Conservation (phyloP, 345 rosid species). For the Eucalyptus coolabah region DNA sequence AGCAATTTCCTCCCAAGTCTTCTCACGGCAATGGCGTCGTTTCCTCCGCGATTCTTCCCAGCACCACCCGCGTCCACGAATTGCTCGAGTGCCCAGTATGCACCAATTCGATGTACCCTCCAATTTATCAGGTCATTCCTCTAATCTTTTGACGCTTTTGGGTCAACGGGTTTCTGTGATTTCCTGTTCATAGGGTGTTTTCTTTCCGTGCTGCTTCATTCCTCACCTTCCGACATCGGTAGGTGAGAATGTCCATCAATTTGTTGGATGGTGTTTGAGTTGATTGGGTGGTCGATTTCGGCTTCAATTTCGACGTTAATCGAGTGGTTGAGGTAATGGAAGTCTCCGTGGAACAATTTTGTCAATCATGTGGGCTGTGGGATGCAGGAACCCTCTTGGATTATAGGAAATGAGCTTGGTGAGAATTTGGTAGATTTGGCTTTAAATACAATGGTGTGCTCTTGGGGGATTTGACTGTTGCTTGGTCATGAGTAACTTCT, state of each 20-base stretch:
- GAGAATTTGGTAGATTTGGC: not conserved
- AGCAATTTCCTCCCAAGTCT: not conserved
- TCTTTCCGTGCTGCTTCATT: not conserved
- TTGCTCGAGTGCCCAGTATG: slow-evolving; percentile 96
- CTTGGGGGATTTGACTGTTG: not conserved
- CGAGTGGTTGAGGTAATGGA: not conserved
- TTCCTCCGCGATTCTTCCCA: slow-evolving; percentile 37
- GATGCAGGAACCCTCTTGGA: not conserved
- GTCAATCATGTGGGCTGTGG: not conserved
- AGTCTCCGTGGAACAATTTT: not conserved
- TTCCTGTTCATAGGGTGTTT: not conserved
- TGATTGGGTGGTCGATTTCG: not conserved
- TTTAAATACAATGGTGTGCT: not conserved
- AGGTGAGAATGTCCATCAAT: not conserved
- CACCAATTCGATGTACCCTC: slow-evolving; percentile 97
- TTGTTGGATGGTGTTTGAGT: not conserved
- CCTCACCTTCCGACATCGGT: not conserved
- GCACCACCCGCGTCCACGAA: slow-evolving; percentile 87
- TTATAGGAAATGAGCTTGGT: not conserved
- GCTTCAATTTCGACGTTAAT: not conserved
- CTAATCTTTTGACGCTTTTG: not conserved
- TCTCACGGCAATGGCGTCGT: slow-evolving; percentile 13
- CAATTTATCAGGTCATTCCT: slow-evolving; percentile 75
- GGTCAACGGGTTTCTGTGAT: not conserved
- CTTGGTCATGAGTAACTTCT: not conserved